Base-by-base conservation (phyloP, 2,329 filamentous ascomycete species). In the Ascocoryne sarcoides region DNA sequence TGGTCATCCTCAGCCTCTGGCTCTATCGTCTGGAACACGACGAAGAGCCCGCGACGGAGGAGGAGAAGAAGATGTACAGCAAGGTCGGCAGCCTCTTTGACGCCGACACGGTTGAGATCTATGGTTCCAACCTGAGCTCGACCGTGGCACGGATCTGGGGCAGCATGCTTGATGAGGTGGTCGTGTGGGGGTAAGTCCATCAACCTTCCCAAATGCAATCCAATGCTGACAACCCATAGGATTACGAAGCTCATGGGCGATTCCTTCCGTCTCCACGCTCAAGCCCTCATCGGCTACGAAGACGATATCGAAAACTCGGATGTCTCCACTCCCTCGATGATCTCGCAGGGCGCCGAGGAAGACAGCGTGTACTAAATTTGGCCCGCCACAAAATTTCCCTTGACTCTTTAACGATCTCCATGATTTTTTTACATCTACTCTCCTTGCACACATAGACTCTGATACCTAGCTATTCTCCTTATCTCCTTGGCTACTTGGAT, bases 21-120 rank as follows among this genome's bases (percentile, higher is more conserved):
- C 82, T 98, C 56, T 96, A 95, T 71, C 88, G 89, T 67, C 82
- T 98, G 71, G 92, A 98, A 82, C 89, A 96, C 69, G 92, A 98
- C 70, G 89, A 94, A 51, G 90, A 96, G 68, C 81, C 82, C 18
- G 84, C 86, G 23, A 85, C 79, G 20, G 82, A 84, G 52, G 87
- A 93, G 58, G 87, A 95, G 65, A 66, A 84, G 55, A 73, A 70
- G 63, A 93, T 94, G 86, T 93, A 94, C 65, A 84, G 89, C 69
- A 94, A 93, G 68, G 74, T 96, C 46, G 84, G 88, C 52, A 80
- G 81, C 62, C 71, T 96, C 54, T 94, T 94, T 59, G 86, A 92
- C 55, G 90, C 93, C 59, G 89, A 96, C 58, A 78, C 85, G 39
- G 82, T 90, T 44, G 85, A 93, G 57, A 72, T 79, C 17, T 86